These are phyloP conservation scores for Russula olivacea DNA, from an alignment of 768 basidiomycete genomes.

Conservation along the genomic window DNA sequence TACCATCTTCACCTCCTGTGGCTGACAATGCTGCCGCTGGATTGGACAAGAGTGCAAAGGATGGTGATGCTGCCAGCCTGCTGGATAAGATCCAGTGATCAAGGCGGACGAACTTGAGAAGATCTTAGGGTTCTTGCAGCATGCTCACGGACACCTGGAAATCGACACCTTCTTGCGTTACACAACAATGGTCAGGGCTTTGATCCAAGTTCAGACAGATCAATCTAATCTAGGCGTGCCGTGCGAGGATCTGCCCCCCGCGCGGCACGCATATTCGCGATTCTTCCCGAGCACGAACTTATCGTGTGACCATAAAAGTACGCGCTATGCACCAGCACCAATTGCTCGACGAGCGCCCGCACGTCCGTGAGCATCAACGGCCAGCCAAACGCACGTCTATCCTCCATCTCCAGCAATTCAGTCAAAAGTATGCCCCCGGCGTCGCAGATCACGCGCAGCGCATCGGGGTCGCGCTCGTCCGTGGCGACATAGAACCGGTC, in stretches of 20 bases:
- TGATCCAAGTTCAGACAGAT: neutral
- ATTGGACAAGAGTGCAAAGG: too few species aligned
- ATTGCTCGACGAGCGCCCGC: slow-evolving; percentile 40
- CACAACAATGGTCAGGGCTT: too few species aligned
- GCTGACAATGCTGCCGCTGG: too few species aligned
- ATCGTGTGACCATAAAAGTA: slow-evolving; percentile 38
- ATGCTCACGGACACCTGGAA: too few species aligned
- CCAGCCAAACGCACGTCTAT: slow-evolving; percentile 38
- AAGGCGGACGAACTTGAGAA: too few species aligned
- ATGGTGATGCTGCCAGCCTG: too few species aligned
- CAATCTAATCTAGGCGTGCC: slow-evolving; percentile 31
- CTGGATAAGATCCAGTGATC: too few species aligned
- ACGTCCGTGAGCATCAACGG: slow-evolving; percentile 40
- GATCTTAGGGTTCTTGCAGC: too few species aligned
- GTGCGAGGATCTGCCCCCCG: slow-evolving; percentile 35
- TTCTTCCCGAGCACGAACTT: slow-evolving; percentile 36
- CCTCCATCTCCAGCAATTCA: slow-evolving; percentile 39
- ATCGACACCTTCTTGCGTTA: too few species aligned
- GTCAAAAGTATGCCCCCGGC: slow-evolving; percentile 38
- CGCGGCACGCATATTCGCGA: slow-evolving; percentile 36
- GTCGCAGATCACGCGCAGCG: slow-evolving; percentile 31
- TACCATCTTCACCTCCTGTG: too few species aligned
- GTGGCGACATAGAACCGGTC: slow-evolving; percentile 34
- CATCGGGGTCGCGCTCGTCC: slow-evolving; percentile 38
- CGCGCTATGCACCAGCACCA: slow-evolving; percentile 31